Percentiles rank a stretch among this genome's conserved stretches.
Conservation (phyloP, 306 rosid species). For the Coriaria nepalensis region DNA sequence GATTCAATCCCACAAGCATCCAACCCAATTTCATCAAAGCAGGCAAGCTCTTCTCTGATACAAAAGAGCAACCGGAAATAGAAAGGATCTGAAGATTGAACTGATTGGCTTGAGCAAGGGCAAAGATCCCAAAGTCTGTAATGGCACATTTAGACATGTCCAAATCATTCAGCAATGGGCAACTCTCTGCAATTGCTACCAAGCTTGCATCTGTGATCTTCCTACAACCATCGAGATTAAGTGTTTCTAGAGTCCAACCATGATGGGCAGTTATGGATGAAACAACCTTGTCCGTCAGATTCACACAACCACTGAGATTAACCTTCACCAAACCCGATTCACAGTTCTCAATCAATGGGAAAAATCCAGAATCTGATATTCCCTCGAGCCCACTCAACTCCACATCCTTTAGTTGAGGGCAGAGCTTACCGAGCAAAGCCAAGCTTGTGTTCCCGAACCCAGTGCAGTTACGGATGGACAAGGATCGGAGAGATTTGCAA, state of each 20-base stretch:
- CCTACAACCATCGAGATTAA: slow-evolving; percentile 61
- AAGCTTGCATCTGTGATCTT: slow-evolving; percentile 49
- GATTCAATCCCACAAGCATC: slow-evolving; percentile 63
- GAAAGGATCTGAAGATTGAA: slow-evolving; percentile 58
- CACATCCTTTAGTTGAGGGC: slow-evolving; percentile 52
- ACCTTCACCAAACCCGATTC: slow-evolving; percentile 57
- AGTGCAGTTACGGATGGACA: slow-evolving; percentile 60
- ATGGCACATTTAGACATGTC: slow-evolving; percentile 59
- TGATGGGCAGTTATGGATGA: slow-evolving; percentile 37
- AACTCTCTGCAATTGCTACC: slow-evolving; percentile 46
- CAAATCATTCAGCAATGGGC: slow-evolving; percentile 53
- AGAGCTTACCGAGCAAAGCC: slow-evolving; percentile 52
- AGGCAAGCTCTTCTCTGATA: slow-evolving; percentile 49
- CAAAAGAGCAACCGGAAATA: slow-evolving; percentile 43
- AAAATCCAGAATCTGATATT: slow-evolving; percentile 59
- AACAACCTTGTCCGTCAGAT: slow-evolving; percentile 52
- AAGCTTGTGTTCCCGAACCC: slow-evolving; percentile 64
- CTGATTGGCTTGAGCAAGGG: slow-evolving; percentile 36
- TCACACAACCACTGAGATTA: slow-evolving; percentile 54
- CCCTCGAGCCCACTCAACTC: slow-evolving; percentile 66
- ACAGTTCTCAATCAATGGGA: slow-evolving; percentile 42
- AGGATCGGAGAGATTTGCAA: slow-evolving; percentile 36
- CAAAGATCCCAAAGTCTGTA: slow-evolving; percentile 51
- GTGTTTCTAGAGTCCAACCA: slow-evolving; percentile 53
- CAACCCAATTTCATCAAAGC: slow-evolving; percentile 46